A percentile compares a stretch with the other conserved stretches of the same genome.
Evolutionary conservation across 1,284 basidiomycete species (phyloP).

Genomic region (Trametes pubescens): DNA sequence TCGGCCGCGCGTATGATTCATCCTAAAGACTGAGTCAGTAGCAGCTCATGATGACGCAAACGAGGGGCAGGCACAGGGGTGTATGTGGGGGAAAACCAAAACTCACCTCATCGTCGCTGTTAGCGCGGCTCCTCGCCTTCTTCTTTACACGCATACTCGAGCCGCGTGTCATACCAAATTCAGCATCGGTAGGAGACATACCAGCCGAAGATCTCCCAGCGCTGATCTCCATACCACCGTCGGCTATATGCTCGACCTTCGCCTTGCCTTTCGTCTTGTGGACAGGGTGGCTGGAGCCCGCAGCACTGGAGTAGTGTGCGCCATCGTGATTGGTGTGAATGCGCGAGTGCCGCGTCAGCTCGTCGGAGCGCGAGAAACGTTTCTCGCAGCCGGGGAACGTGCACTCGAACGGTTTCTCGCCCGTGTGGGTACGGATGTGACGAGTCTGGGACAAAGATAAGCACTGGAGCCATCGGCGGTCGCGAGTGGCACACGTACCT

Average conservation of each 20-base stretch:
- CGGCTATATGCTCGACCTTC: constrained; percentile 46
- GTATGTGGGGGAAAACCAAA: constrained; percentile 4
- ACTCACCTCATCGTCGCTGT: constrained; percentile 81
- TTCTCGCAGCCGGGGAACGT: constrained; percentile 96
- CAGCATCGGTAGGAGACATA: constrained; percentile 28
- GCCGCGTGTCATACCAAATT: constrained; percentile 28
- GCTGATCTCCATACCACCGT: constrained; percentile 43
- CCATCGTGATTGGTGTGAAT: constrained; percentile 76
- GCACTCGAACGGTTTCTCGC: constrained; percentile 97
- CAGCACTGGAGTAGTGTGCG: constrained; percentile 33
- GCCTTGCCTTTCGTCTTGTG: constrained; percentile 43
- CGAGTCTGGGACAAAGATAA: constrained; percentile 74
- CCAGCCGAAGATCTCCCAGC: constrained; percentile 26
- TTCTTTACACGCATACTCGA: constrained; percentile 56
- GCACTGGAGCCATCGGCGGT: constrained; percentile 26
- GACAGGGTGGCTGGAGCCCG: constrained; percentile 28
- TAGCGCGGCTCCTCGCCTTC: constrained; percentile 78
- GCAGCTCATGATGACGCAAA: constrained; percentile 19
- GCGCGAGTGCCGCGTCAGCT: constrained; percentile 94
- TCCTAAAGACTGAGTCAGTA: constrained; percentile 46
- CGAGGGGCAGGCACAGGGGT: constrained; percentile 5
- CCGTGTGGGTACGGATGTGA: constrained; percentile 97
- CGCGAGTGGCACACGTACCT: constrained; percentile 60
- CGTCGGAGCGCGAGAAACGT: constrained; percentile 96
- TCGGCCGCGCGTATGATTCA: constrained; percentile 76